Evolutionary conservation across 2,329 filamentous ascomycete genomes (phyloP), one percentile per base, ranked within the genome.

Genomic region (Colletotrichum sansevieriae): DNA sequence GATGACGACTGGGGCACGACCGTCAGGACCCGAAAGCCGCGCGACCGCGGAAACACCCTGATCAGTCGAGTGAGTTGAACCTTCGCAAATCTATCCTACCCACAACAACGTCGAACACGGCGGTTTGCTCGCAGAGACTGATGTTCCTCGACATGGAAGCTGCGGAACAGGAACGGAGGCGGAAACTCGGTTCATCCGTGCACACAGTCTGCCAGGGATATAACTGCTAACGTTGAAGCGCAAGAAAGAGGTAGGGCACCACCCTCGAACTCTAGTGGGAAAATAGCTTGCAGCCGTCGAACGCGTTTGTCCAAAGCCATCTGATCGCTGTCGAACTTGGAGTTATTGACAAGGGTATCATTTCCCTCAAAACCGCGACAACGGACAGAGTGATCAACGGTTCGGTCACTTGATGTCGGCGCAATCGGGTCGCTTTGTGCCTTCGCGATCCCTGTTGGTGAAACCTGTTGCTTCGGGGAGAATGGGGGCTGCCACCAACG

Each of bases 11-110:
- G 55, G 43, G 22, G 63, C 65, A 39, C 41, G 43, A 35, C 47
- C 44, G 20, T 55, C 62, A 43, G 49, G 52, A 29, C 22, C 15
- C 18, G 1, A 35, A 22, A 62, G 49, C 54, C 62, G 62, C 61
- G 62, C 62, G 61, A 49, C 37, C 49, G 62, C 47, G 43, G 39
- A 25, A 29, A 15, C 43, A 39, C 49, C 66, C 43, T 60, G 66
- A n/a, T 56, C 22, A 47, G 22, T 22, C n/a, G 25, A 60, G 43
- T 37, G 49, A 43, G 41, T 29, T 62, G 39, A 13, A 43, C 20
- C 20, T n/a, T 33, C 25, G 44, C 13, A 11, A 46, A 37, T 35
- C 13, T 15, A 18, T 15, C 44, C 11, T 29, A 15, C 54, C 47
- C 59, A 54, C 59, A 52, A n/a, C 47, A 29, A 29, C 29, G 7